Conservation (phyloP, 2,329 filamentous ascomycete species). For the Alternaria conjuncta region DNA sequence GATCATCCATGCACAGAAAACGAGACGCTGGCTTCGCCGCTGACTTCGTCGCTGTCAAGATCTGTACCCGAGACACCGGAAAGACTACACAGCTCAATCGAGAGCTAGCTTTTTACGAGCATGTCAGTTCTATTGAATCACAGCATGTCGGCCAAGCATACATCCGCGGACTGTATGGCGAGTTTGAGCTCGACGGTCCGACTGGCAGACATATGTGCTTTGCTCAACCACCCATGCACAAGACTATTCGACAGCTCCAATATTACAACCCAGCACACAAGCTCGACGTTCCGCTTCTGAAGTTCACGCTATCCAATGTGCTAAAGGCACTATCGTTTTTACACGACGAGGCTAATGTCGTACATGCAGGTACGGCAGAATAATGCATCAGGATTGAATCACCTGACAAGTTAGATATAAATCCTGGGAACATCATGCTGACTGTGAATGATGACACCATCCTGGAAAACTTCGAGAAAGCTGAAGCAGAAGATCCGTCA, state of each 20-base stretch:
- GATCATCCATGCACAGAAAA: constrained; percentile 22
- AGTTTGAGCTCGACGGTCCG: constrained; percentile 30
- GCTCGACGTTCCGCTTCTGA: constrained; percentile 24
- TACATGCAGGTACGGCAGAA: constrained; percentile 52
- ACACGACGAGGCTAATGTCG: constrained; percentile 54
- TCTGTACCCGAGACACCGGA: constrained; percentile 26
- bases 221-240: constrained; percentile 36
- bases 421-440: constrained; percentile 52
- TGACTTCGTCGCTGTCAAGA: constrained; percentile 26
- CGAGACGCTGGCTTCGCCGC: constrained; percentile 24
- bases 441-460: constrained; percentile 47
- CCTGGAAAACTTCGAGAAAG: constrained; percentile 45
- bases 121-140: constrained; percentile 31
- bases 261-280: constrained; percentile 25
- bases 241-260: constrained; percentile 36
- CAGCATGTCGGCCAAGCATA: constrained; percentile 29
- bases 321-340: constrained; percentile 52
- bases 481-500: constrained; percentile 48
- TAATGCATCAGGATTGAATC: constrained; percentile 13
- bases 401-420: constrained; percentile 49
- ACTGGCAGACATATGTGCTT: constrained; percentile 32
- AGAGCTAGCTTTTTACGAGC: constrained; percentile 34
- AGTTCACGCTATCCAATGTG: constrained; percentile 45
- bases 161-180: constrained; percentile 25
- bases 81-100: constrained; percentile 20